These are phyloP conservation scores for Sarcocystis neurona DNA, from an alignment of 169 alveolate genomes.

Conservation along the genomic window DNA sequence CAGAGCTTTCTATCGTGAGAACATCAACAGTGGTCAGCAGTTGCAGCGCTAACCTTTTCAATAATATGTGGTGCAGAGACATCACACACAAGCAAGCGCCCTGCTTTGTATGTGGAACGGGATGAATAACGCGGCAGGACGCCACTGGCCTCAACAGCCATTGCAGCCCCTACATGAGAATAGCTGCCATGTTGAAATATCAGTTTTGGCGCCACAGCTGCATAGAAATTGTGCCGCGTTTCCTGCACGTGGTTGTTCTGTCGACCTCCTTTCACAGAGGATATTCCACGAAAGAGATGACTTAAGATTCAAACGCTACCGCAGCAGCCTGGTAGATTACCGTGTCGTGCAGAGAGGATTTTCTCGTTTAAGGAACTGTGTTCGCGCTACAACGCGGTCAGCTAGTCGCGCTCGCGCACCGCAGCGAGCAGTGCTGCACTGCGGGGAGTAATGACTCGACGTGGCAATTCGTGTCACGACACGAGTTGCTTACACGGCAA, in stretches of 20 bases:
- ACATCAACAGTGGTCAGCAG: no score
- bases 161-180: neutral
- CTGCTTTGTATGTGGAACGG: neutral
- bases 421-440: no score
- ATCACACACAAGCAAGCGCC: neutral
- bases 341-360: neutral
- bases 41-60: neutral
- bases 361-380: neutral
- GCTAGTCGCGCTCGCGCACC: no score
- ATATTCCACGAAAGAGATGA: neutral
- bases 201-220: neutral
- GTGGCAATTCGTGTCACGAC: no score
- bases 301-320: neutral
- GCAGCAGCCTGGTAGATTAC: neutral
- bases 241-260: no score
- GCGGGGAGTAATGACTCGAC: no score
- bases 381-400: neutral
- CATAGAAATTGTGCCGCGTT: no score
- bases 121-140: neutral
- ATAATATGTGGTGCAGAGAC: neutral
- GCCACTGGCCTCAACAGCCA: neutral
- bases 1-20: no score
- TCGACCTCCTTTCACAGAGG: neutral
- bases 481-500: no score
- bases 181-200: neutral